These are phyloP conservation scores for Fusarium subglutinans DNA, from an alignment of 2,329 filamentous ascomycete genomes.

Conservation along the genomic window DNA sequence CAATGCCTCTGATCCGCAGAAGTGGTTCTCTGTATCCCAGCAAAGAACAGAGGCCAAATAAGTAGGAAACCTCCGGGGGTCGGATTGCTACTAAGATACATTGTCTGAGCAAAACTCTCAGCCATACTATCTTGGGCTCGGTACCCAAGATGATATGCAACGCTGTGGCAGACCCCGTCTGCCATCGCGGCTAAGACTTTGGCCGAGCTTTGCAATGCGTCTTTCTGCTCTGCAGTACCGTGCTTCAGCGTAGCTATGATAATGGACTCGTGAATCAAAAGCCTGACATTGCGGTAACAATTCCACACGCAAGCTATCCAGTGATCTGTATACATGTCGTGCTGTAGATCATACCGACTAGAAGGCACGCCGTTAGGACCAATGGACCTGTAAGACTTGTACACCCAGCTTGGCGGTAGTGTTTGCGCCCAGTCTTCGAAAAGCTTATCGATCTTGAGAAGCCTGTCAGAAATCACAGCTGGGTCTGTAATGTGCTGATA, in stretches of 20 bases:
- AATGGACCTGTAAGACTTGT: conserved; percentile 18
- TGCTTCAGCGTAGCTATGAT: conserved; percentile 21
- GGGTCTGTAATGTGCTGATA: conserved; percentile 16
- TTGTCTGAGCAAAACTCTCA: background rate
- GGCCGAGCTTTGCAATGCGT: conserved; percentile 4
- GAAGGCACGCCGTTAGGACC: conserved; percentile 3
- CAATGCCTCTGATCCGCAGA: conserved; percentile 16
- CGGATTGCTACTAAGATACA: background rate
- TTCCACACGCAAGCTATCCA: conserved; percentile 37
- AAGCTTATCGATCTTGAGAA: conserved; percentile 21
- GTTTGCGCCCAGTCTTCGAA: conserved; percentile 10
- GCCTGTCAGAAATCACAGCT: background rate
- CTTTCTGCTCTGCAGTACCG: conserved; percentile 6
- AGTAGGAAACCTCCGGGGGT: conserved; percentile 26
- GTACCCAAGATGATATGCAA: conserved; percentile 29
- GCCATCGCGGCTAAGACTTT: conserved; percentile 16
- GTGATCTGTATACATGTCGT: conserved; percentile 24
- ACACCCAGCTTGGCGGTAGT: conserved; percentile 9
- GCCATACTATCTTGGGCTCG: background rate
- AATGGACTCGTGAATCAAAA: conserved; percentile 34
- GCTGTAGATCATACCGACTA: conserved; percentile 9
- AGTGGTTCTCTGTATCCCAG: conserved; percentile 25
- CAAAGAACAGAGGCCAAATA: conserved; percentile 32
- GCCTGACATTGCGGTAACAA: conserved; percentile 28
- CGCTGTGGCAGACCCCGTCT: conserved; percentile 31